A percentile compares a stretch with the other conserved stretches of the same genome.
phyloP scores from a whole-genome alignment of 805 yeast genomes.

The Starmera dryadoides region DNA sequence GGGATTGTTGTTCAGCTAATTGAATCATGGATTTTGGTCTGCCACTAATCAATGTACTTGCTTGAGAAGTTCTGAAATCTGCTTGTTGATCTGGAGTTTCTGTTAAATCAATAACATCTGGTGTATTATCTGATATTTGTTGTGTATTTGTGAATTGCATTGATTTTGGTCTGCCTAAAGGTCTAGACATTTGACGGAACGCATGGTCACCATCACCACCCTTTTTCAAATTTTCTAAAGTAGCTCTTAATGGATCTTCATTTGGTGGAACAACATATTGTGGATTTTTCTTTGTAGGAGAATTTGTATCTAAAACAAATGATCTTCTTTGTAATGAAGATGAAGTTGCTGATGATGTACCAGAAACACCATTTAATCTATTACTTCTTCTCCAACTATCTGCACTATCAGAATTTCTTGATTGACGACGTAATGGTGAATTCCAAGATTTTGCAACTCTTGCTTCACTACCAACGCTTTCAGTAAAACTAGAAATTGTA shows the following conservation, averaged over 20 bases:
- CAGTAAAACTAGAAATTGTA: conserved; percentile 20
- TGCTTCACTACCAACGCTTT: conserved; percentile 14
- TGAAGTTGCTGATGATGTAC: conserved; percentile 1
- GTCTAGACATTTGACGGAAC: conserved; percentile 10
- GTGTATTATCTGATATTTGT: conserved; percentile 1
- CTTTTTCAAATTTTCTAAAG: conserved; percentile 35
- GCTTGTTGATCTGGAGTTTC: not conserved
- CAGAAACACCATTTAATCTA: not conserved
- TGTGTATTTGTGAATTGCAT: conserved; percentile 9
- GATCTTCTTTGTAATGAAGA: conserved; percentile 16
- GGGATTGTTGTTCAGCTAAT: not conserved
- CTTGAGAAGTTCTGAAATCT: not conserved
- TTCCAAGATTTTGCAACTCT: conserved; percentile 22
- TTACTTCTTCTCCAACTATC: conserved; percentile 9
- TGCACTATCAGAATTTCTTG: conserved; percentile 14
- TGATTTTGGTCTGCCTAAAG: conserved; percentile 23
- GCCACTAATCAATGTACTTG: not conserved
- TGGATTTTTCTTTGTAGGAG: conserved; percentile 1
- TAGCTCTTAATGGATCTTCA: conserved; percentile 47
- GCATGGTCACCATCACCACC: conserved; percentile 32
- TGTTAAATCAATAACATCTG: not conserved
- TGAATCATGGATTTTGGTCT: not conserved
- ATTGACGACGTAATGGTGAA: conserved; percentile 22
- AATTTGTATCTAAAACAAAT: conserved; percentile 12
- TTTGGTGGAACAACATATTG: conserved; percentile 10